Conservation (phyloP, 805 yeast species). For the Yarrowia hollandica region DNA sequence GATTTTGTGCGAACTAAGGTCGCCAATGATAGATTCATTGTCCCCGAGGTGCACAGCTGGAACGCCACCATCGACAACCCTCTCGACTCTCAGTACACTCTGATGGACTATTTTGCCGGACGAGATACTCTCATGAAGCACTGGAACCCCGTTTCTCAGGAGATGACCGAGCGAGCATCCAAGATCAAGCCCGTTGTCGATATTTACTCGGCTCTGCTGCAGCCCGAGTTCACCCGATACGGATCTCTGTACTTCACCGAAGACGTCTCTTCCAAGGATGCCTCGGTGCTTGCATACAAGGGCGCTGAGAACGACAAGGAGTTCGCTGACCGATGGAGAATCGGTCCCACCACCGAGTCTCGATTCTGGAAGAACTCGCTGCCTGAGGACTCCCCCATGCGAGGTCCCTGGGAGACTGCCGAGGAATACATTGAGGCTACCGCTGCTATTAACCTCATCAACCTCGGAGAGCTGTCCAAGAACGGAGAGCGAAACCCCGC, state of each 20-base stretch:
- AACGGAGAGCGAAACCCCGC: constrained; percentile 50
- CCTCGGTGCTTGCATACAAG: constrained; percentile 52
- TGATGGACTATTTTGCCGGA: constrained; percentile 80
- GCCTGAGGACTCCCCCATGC: constrained; percentile 48
- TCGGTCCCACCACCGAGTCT: constrained; percentile 87
- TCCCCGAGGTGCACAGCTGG: constrained; percentile 70
- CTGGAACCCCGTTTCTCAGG: constrained; percentile 82
- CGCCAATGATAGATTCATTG: constrained; percentile 48
- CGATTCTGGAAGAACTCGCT: constrained; percentile 68
- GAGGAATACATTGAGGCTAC: constrained; percentile 62
- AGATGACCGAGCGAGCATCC: constrained; percentile 51
- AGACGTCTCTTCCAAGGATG: constrained; percentile 56
- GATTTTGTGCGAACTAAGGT: constrained; percentile 73
- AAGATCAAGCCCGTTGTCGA: constrained; percentile 71
- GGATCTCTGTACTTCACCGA: constrained; percentile 82
- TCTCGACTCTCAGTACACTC: constrained; percentile 69
- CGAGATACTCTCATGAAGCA: constrained; percentile 74
- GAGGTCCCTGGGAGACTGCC: constrained; percentile 83
- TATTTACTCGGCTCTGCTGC: constrained; percentile 56
- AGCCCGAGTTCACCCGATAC: constrained; percentile 62
- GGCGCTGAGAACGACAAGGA: constrained; percentile 56
- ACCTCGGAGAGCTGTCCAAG: constrained; percentile 53
- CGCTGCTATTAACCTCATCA: constrained; percentile 67
- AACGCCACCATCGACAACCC: constrained; percentile 68
- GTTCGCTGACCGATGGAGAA: constrained; percentile 71